Base-by-base conservation (phyloP, 129 eudicot genomes). In the Saposhnikovia divaricata region DNA sequence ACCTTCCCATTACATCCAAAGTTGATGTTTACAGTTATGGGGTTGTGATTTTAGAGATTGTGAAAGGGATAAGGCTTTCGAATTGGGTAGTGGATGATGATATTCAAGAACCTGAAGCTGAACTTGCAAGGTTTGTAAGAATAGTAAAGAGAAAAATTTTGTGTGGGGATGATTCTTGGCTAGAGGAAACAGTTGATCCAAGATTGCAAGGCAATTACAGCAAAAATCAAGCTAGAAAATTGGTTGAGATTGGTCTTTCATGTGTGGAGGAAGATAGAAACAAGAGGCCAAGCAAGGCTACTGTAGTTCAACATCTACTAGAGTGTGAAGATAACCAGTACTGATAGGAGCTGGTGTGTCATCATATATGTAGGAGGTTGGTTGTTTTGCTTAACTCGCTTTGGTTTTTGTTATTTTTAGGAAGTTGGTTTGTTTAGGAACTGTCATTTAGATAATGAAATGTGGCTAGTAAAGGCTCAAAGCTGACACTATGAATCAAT, bases 231-330 rank as follows among this genome's bases (percentile, higher is more conserved):
- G 73, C 73, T 27, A 34, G 19, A 68, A 34, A n/a, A 9, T 68
- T 68, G 44, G 39, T 68, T 34, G 44, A 68, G 73, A 31, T 68
- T 0, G 73, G 73, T 8, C 16, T 68, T 1, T 14, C 44, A 1
- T 68, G 73, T 28, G 73, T 68, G 43, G 73, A 68, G 16, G 73
- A 34, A 68, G 44, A 61, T 61, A 61, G 70, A 23, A 61, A 61
- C 70, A 61, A 23, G 37, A 61, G 70, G 37, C 70, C 70, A 4
- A 61, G 37, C 6, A 61, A 25, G 70, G 37, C 5, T n/a, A 0
- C 16, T 0, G 37, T 61, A 61, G 70, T 61, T 61, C 70, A 61
- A 25, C 9, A 37, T 61, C 37, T 61, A 1, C 0, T 61, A 9
- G 4, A 61, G 9, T n/a, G 70, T 61, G 70, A 25, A 61, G 70